Evolutionary conservation across 805 yeast genomes (phyloP).

Genomic region (Cyberlindnera bimundalis): DNA sequence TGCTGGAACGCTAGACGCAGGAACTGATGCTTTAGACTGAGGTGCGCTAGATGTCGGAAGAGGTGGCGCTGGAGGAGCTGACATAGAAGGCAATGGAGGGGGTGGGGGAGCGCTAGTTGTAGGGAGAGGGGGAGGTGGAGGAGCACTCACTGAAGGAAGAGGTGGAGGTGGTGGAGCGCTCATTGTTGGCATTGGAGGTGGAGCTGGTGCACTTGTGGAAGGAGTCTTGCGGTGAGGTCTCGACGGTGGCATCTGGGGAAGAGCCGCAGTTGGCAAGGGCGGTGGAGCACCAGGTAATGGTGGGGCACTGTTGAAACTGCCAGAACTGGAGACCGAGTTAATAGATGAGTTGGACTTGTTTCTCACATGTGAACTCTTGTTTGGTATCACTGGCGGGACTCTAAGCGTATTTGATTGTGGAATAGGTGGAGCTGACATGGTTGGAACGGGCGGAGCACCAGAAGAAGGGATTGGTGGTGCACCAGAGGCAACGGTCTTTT

Average conservation of each 20-base stretch:
- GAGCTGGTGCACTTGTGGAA: constrained; percentile 16
- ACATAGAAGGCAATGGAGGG: constrained; percentile 23
- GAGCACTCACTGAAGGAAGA: constrained; percentile 29
- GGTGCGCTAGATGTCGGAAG: constrained; percentile 16
- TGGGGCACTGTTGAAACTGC: constrained; percentile 6
- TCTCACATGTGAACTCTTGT: constrained; percentile 18
- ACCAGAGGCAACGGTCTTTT: constrained; percentile 8
- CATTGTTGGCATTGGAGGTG: constrained; percentile 28
- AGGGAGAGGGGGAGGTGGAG: constrained; percentile 33
- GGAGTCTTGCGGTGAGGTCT: constrained; percentile 22
- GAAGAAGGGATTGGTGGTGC: constrained; percentile 21
- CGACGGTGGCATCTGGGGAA: constrained; percentile 30
- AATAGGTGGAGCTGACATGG: constrained; percentile 24
- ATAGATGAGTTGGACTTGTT: constrained; percentile 16
- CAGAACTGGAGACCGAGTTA: constrained; percentile 8
- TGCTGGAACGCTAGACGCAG: constrained; percentile 15
- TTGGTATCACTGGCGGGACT: constrained; percentile 18
- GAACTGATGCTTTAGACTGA: constrained; percentile 26
- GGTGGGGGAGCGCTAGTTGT: constrained; percentile 31
- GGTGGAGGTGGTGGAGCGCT: constrained; percentile 22
- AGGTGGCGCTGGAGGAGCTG: constrained; percentile 19
- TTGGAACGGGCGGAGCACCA: constrained; percentile 20
- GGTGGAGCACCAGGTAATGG: constrained; percentile 20
- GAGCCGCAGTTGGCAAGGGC: constrained; percentile 25
- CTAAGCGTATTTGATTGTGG: constrained; percentile 21